A percentile compares a stretch with the other conserved stretches of the same genome.
Evolutionary conservation across 2,329 filamentous ascomycete species (phyloP).

Genomic region (Neonectria faginata): DNA sequence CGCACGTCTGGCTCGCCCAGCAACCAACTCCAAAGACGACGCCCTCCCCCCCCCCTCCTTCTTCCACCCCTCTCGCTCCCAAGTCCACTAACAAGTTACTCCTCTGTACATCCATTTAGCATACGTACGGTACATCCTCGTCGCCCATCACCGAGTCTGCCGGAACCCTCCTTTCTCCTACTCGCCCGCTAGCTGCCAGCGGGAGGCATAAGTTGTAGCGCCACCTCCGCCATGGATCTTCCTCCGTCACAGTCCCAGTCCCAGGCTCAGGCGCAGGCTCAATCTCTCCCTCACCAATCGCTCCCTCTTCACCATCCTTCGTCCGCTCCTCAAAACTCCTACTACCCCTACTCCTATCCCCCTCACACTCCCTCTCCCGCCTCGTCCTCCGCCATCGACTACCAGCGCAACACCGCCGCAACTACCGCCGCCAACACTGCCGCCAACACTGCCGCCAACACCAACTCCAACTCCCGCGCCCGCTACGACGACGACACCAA

Average conservation of each 20-base stretch:
- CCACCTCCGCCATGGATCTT: conserved; percentile 50
- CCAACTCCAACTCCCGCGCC: conserved; percentile 23
- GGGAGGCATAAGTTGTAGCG: conserved; percentile 41
- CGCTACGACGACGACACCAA: conserved; percentile 37
- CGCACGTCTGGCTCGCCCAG: conserved; percentile 28
- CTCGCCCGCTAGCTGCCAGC: conserved; percentile 32
- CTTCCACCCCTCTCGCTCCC: conserved; percentile 22
- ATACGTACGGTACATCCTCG: conserved; percentile 18
- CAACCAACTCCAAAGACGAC: conserved; percentile 19
- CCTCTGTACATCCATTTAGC: conserved; percentile 23
- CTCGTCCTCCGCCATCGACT: conserved; percentile 35
- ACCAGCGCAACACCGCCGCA: conserved; percentile 31
- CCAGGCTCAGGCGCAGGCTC: conserved; percentile 37
- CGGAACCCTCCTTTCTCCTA: conserved; percentile 21
- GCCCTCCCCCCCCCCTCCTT: conserved; percentile 18
- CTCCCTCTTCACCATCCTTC: conserved; percentile 35
- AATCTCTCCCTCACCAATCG: not conserved
- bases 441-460: conserved; percentile 19
- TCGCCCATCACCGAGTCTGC: conserved; percentile 30
- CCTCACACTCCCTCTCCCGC: conserved; percentile 37
- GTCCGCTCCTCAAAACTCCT: conserved; percentile 28
- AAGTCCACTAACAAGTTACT: conserved; percentile 27
- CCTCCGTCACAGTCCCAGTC: conserved; percentile 37
- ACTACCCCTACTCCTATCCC: conserved; percentile 36
- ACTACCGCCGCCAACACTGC: conserved; percentile 37